Base-by-base conservation (phyloP, 164 flowering plant species). In the Protea cynaroides region DNA sequence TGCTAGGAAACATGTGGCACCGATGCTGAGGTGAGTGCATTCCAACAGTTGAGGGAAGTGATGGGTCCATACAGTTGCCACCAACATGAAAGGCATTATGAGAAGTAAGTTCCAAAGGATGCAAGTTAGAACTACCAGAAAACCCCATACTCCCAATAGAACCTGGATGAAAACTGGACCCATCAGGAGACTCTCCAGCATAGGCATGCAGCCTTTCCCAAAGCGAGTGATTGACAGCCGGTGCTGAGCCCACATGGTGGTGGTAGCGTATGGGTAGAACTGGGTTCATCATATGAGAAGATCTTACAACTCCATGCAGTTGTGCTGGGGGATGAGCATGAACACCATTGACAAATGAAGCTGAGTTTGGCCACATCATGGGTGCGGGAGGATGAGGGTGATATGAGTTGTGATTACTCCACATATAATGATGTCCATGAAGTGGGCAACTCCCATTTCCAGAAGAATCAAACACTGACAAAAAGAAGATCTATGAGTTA, bases 161-260 rank as follows among this genome's bases (percentile, higher is more conserved):
- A 36, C 91, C 93, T 7, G 86, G 81, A 64, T 82, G 90, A 55
- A 93, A 82, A 63, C 71, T 78, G 65, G 90, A 78, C 61, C 80
- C 64, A 59, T 87, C 91, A 40, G 84, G 81, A 25, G 87, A 81
- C 56, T 84, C 96, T 66, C 82, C 85, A 13, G 83, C 72, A 81
- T 75, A 89, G 8, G 78, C 62, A 59, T 71, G 83, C 23, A 72
- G 79, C 69, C 86, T 81, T 23, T 91, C 96, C 97, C 96, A 91
- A 25, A 82, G 72, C 44, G 95, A 76, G 23, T 81, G 80, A 78
- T 87, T 86, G 66, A 82, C 78, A 47, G 86, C 71, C 40, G 96
- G 96, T 61, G 97, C 95, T 13, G 96, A 91, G 56, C 93, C 96
- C 52, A 86, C 89, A 67, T 87, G 95, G 70, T 86, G 89, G 64